A percentile compares a stretch with the other conserved stretches of the same genome.
Evolutionary conservation across 2,329 filamentous ascomycete genomes (phyloP).

Genomic region (Talaromyces verruculosus): DNA sequence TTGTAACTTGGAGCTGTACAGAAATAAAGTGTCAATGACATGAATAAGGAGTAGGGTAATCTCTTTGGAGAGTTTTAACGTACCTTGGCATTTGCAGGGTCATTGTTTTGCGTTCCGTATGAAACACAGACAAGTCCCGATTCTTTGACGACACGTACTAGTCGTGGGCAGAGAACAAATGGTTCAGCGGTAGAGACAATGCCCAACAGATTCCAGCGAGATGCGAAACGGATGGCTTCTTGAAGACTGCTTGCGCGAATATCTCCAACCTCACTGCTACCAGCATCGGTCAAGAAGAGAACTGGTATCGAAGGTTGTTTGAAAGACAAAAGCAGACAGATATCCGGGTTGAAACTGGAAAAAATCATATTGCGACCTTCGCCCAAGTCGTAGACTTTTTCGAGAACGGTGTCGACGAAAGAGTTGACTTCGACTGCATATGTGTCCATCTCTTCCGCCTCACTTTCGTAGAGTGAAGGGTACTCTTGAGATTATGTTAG

Average conservation of each 20-base stretch:
- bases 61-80: conserved; percentile 31
- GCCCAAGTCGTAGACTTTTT: conserved; percentile 83
- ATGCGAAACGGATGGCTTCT: conserved; percentile 92
- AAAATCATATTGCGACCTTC: conserved; percentile 90
- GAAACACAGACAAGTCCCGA: conserved; percentile 90
- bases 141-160: conserved; percentile 92
- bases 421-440: conserved; percentile 95
- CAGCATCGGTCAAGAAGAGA: conserved; percentile 88
- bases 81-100: conserved; percentile 81
- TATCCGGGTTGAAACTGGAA: conserved; percentile 95
- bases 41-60: not conserved
- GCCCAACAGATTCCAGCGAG: conserved; percentile 89
- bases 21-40: conserved; percentile 12
- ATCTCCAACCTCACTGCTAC: conserved; percentile 77
- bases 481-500: conserved; percentile 60
- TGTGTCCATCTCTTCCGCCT: conserved; percentile 94
- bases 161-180: conserved; percentile 79
- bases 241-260: conserved; percentile 88
- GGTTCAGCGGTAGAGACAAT: conserved; percentile 88
- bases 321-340: conserved; percentile 89
- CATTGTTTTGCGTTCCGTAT: conserved; percentile 89
- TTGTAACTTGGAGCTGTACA: conserved; percentile 76
- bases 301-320: conserved; percentile 97
- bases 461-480: conserved; percentile 92
- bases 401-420: conserved; percentile 90